phyloP scores from a whole-genome alignment of 441 rosid species.

The Bruguiera hainesii region DNA sequence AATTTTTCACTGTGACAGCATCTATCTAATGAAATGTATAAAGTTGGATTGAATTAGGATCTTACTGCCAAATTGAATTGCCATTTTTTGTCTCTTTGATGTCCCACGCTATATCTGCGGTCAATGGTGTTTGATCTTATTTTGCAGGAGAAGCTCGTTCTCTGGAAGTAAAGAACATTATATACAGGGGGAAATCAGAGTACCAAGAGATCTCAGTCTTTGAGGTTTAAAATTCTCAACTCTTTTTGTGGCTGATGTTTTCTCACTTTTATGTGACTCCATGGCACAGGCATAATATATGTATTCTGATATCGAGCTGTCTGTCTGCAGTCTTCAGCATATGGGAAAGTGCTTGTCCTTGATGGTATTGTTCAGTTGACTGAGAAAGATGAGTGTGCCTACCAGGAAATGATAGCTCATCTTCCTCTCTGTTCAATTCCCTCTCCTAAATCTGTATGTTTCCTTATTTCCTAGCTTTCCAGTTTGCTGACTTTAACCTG shows the following conservation, averaged over 20 bases:
- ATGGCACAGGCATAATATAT: neutral
- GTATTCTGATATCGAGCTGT: constrained; percentile 1
- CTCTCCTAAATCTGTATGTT: constrained; percentile 74
- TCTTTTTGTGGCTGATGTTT: neutral
- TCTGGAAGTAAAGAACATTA: constrained; percentile 65
- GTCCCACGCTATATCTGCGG: neutral
- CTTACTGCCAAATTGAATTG: neutral
- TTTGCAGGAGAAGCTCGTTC: constrained; percentile 93
- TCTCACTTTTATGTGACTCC: neutral
- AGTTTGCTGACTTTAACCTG: too few species aligned
- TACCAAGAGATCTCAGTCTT: constrained; percentile 91
- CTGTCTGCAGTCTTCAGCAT: constrained; percentile 65
- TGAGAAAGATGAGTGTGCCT: constrained; percentile 97
- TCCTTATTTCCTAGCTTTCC: neutral
- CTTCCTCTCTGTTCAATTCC: constrained; percentile 90
- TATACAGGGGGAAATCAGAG: constrained; percentile 71
- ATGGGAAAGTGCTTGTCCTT: constrained; percentile 96
- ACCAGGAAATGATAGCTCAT: constrained; percentile 99
- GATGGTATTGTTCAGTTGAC: constrained; percentile 96
- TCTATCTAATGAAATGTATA: too few species aligned
- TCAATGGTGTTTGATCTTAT: constrained; percentile 18
- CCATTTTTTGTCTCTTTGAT: neutral
- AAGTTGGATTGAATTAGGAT: too few species aligned
- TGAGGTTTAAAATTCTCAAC: constrained; percentile 50
- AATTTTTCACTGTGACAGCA: neutral